Base-by-base conservation (phyloP, 1,139 yeast species). In the Nakaseomyces nivariensis region DNA sequence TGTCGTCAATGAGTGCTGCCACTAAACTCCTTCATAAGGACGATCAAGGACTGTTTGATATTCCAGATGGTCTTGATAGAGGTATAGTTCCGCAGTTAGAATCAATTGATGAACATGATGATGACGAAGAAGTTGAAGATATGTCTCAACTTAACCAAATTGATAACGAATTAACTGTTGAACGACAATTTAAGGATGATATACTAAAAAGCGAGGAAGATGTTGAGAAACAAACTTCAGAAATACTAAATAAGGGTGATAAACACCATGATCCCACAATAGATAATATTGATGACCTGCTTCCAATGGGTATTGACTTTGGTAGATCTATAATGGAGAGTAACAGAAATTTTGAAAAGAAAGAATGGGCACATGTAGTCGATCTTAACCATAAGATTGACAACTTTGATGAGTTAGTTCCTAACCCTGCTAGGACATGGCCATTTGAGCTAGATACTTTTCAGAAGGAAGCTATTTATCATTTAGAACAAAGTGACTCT, bases 391-490 rank as follows among this genome's bases (percentile, higher is more conserved):
- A 88, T 60, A 79, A 77, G 51, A 78, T 92, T 52, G 86, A 84
- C 37, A 89, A 94, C 65, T 94, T 92, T 61, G 74, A 77, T 17
- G 96, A 89, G 57, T 72, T 92, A 51, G 90, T 92, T 8, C 98
- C 98, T 1, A 82, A 86, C 54, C 90, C 90, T 74, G 98, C 98
- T 1, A 75, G 96, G 49, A 81, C 78, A 37, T 94, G 92, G 84
- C 97, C 98, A 0, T 92, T 92, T 61, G 90, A 85, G 57, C 74
- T 92, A 52, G 99, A 92, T 71, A 86, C 89, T 33, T 92, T 92
- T 70, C 99, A 92, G 68, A 90, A 94, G 64, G 97, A 94, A 62
- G 97, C 99, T 0, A 88, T 92, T 1, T 92, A 89, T 56, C 97
- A 92, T 70, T 76, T 92, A 56, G 99, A 92, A 63, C 95, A 90